A percentile compares a stretch with the other conserved stretches of the same genome.
Conservation (phyloP, 1,139 yeast genomes). For the Geotrichum europaeum region DNA sequence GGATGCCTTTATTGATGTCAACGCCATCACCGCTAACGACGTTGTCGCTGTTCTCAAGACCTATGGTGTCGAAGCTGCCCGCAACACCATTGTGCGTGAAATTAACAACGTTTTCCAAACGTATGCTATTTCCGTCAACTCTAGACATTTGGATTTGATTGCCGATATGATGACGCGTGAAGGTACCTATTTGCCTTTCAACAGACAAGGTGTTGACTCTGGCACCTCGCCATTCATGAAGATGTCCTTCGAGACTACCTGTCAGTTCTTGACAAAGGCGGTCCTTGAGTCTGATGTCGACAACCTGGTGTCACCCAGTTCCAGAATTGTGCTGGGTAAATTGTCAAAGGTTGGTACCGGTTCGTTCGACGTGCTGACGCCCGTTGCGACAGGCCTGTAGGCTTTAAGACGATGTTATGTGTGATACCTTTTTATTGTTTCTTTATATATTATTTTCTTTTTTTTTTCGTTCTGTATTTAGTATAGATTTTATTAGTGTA, state of each 20-base stretch:
- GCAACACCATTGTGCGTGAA: slow-evolving; percentile 95
- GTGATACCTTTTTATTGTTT: background rate
- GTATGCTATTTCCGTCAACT: slow-evolving; percentile 88
- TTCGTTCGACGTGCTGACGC: slow-evolving; percentile 76
- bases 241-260: slow-evolving; percentile 98
- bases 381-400: slow-evolving; percentile 6
- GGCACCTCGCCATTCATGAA: slow-evolving; percentile 95
- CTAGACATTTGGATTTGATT: slow-evolving; percentile 91
- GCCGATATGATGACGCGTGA: slow-evolving; percentile 99
- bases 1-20: slow-evolving; percentile 83
- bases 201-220: slow-evolving; percentile 96
- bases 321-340: slow-evolving; percentile 92
- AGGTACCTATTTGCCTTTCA: slow-evolving; percentile 93
- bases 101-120: slow-evolving; percentile 93
- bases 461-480: background rate
- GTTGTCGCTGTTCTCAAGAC: slow-evolving; percentile 83
- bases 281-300: slow-evolving; percentile 90
- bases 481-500: background rate
- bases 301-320: slow-evolving; percentile 84
- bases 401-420: background rate
- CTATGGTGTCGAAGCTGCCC: slow-evolving; percentile 98
- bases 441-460: background rate
- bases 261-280: slow-evolving; percentile 94
- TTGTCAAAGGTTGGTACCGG: slow-evolving; percentile 94
- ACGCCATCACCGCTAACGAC: slow-evolving; percentile 86